Conservation (phyloP, 352 stramenopile genomes). For the Peronospora belbahrii region DNA sequence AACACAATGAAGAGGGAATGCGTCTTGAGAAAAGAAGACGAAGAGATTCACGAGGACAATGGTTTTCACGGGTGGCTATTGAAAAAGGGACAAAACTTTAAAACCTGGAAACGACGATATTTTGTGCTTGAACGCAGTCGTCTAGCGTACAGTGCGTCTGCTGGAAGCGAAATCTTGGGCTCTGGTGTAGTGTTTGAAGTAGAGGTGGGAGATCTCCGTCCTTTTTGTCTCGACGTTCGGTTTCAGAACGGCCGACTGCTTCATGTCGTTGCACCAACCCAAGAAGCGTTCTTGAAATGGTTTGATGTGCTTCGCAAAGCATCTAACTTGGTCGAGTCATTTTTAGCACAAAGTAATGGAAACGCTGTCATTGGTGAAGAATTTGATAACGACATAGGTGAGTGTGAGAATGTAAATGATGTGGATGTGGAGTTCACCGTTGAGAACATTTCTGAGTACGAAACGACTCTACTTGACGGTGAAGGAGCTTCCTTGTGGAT, state of each 20-base stretch:
- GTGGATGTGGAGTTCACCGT: conserved; percentile 28
- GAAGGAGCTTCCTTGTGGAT: conserved; percentile 42
- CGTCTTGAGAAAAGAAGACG: conserved; percentile 14
- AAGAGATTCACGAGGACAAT: conserved; percentile 8
- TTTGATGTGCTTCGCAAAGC: conserved; percentile 38
- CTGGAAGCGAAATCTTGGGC: conserved; percentile 37
- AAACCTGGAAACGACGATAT: conserved; percentile 79
- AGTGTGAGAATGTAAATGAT: conserved; percentile 23
- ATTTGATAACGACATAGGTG: conserved; percentile 40
- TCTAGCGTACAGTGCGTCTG: conserved; percentile 39
- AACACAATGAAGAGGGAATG: neutral
- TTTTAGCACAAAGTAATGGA: conserved; percentile 38
- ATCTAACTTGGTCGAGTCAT: conserved; percentile 60
- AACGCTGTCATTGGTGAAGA: conserved; percentile 40
- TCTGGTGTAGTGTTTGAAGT: conserved; percentile 67
- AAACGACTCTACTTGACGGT: conserved; percentile 18
- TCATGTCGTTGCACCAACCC: conserved; percentile 48
- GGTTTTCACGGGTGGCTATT: conserved; percentile 55
- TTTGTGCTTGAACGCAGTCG: conserved; percentile 62
- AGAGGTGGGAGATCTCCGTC: conserved; percentile 38
- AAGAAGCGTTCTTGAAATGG: conserved; percentile 50
- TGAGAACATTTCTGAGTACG: conserved; percentile 25
- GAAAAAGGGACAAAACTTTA: conserved; percentile 77
- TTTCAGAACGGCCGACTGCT: conserved; percentile 72
- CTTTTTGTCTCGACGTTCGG: conserved; percentile 57